These are phyloP conservation scores for Thraustochytrium striatum DNA, from an alignment of 352 stramenopile species.

Conservation along the genomic window DNA sequence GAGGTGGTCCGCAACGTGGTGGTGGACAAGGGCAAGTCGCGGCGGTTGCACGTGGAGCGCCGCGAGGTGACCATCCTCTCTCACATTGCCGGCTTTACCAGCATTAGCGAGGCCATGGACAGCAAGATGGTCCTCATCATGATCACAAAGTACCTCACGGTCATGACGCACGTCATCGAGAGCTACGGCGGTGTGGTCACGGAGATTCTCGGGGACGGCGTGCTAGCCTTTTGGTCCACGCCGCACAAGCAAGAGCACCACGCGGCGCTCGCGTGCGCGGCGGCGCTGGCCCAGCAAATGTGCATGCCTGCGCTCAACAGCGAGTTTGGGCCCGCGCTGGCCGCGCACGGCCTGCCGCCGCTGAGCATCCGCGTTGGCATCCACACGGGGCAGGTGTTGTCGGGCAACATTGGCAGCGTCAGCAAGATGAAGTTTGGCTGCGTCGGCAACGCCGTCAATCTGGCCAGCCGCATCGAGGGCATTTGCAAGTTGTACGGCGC, in stretches of 20 bases:
- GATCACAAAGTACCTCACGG: slow-evolving; percentile 48
- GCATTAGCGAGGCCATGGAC: slow-evolving; percentile 49
- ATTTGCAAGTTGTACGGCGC: slow-evolving; percentile 52
- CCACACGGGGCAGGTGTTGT: slow-evolving; percentile 49
- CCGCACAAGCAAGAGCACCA: slow-evolving; percentile 45
- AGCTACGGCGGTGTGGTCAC: slow-evolving; percentile 47
- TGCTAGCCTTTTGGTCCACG: slow-evolving; percentile 53
- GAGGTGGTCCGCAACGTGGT: slow-evolving; percentile 10
- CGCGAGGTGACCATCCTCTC: slow-evolving; percentile 51
- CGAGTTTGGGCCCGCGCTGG: background rate
- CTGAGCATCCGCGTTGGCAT: slow-evolving; percentile 47
- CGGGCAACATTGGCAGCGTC: slow-evolving; percentile 47
- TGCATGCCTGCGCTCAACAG: slow-evolving; percentile 4
- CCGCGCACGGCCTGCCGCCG: background rate
- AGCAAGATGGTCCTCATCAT: slow-evolving; percentile 44
- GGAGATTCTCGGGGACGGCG: slow-evolving; percentile 52
- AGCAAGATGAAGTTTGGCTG: slow-evolving; percentile 46
- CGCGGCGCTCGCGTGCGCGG: slow-evolving; percentile 38
- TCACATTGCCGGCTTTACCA: slow-evolving; percentile 53
- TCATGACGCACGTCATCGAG: slow-evolving; percentile 52
- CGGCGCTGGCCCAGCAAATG: slow-evolving; percentile 35
- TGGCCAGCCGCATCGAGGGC: slow-evolving; percentile 47
- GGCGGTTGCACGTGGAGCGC: slow-evolving; percentile 47
- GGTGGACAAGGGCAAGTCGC: background rate
- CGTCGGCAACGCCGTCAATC: slow-evolving; percentile 49